These are phyloP conservation scores for Trametes hirsuta DNA, from an alignment of 1,284 basidiomycete genomes.

Conservation along the genomic window DNA sequence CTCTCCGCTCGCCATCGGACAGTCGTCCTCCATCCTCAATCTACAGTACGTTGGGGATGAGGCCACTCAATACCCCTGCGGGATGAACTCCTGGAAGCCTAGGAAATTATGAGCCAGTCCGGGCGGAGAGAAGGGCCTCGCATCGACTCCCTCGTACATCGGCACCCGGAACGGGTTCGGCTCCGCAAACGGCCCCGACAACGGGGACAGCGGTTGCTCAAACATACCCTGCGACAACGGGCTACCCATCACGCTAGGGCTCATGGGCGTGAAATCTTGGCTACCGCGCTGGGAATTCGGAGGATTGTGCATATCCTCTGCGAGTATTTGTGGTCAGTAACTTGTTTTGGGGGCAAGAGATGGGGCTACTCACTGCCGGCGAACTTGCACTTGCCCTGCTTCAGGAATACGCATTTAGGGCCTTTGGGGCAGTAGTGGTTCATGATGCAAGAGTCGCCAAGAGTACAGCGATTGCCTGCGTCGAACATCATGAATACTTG, in stretches of 20 bases:
- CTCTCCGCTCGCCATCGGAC: neutral
- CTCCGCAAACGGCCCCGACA: conserved; percentile 17
- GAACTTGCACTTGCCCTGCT: conserved; percentile 41
- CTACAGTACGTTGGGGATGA: too few species aligned
- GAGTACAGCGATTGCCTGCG: conserved; percentile 36
- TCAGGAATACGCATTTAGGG: conserved; percentile 36
- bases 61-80: conserved; percentile 1
- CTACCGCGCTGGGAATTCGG: conserved; percentile 2
- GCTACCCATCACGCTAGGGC: conserved; percentile 12
- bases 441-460: conserved; percentile 38
- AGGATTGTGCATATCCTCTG: conserved; percentile 28
- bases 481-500: too few species aligned
- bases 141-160: conserved; percentile 23
- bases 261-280: conserved; percentile 1
- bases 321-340: neutral
- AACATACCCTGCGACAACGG: conserved; percentile 6
- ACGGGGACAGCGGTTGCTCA: conserved; percentile 20
- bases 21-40: neutral
- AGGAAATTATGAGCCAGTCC: conserved; percentile 18
- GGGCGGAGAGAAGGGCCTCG: conserved; percentile 23
- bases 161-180: conserved; percentile 17
- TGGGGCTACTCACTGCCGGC: conserved; percentile 33
- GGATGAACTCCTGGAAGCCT: conserved; percentile 20
- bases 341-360: neutral
- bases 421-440: conserved; percentile 40